Evolutionary conservation across 2,329 filamentous ascomycete genomes (phyloP).

Genomic region (Nemania sp.): DNA sequence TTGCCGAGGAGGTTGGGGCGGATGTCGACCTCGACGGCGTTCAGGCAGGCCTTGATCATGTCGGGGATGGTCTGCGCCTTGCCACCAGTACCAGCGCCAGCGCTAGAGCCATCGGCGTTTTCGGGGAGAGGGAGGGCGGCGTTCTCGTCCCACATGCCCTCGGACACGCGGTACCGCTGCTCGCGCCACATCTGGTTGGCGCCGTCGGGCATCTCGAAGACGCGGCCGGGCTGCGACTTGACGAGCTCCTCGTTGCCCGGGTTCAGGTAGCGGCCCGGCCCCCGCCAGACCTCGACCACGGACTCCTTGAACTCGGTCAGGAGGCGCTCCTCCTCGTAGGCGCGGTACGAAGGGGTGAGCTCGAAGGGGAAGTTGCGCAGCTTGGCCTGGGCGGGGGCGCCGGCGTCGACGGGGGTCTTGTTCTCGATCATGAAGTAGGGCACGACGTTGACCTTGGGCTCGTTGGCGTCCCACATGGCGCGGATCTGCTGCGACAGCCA

Average conservation of each 20-base stretch:
- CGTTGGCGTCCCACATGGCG: slow-evolving; percentile 76
- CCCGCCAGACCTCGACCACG: slow-evolving; percentile 92
- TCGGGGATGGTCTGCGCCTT: slow-evolving; percentile 84
- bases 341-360: slow-evolving; percentile 77
- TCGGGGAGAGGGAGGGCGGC: slow-evolving; percentile 69
- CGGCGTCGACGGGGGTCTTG: slow-evolving; percentile 90
- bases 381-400: slow-evolving; percentile 79
- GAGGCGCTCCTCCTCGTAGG: slow-evolving; percentile 90
- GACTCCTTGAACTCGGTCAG: slow-evolving; percentile 98
- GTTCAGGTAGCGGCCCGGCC: slow-evolving; percentile 74
- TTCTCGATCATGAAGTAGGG: slow-evolving; percentile 90
- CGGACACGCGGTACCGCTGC: slow-evolving; percentile 86
- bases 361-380: slow-evolving; percentile 76
- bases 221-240: slow-evolving; percentile 78
- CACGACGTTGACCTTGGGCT: slow-evolving; percentile 78
- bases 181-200: slow-evolving; percentile 94
- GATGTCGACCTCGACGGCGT: slow-evolving; percentile 88
- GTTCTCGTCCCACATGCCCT: slow-evolving; percentile 91
- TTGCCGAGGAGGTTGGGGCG: slow-evolving; percentile 86
- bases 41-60: slow-evolving; percentile 81
- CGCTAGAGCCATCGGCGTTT: slow-evolving; percentile 51
- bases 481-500: slow-evolving; percentile 93
- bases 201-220: slow-evolving; percentile 97
- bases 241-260: slow-evolving; percentile 82
- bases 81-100: too few relatives aligned